Percentiles rank a stretch among this genome's conserved stretches.
These are phyloP conservation scores for Trichoderma oligosporum DNA, from an alignment of 2,329 filamentous ascomycete species.

Conservation along the genomic window DNA sequence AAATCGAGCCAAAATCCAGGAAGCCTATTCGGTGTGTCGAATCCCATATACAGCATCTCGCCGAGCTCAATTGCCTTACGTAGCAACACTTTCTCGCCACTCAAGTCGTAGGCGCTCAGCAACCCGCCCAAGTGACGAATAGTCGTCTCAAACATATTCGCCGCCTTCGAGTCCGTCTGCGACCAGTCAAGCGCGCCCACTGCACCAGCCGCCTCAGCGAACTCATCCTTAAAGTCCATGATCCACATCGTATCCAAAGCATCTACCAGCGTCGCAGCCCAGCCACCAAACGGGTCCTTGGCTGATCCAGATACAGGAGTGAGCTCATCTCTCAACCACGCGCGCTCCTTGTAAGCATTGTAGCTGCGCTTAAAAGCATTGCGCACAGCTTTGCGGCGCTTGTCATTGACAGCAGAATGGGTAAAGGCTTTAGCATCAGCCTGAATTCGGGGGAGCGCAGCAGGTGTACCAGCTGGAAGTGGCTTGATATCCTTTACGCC, in stretches of 20 bases:
- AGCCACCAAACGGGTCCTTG: constrained; percentile 50
- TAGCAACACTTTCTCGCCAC: constrained; percentile 43
- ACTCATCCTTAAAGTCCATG: constrained; percentile 57
- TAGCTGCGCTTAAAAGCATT: constrained; percentile 43
- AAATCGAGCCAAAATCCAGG: constrained; percentile 48
- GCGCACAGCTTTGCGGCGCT: constrained; percentile 39
- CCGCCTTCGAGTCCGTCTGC: constrained; percentile 39
- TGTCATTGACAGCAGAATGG: constrained; percentile 22
- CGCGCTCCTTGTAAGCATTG: constrained; percentile 49
- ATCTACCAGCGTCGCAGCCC: constrained; percentile 59
- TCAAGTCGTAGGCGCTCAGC: constrained; percentile 49
- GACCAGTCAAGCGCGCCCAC: constrained; percentile 51
- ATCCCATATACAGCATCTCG: constrained; percentile 52
- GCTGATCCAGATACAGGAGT: constrained; percentile 44
- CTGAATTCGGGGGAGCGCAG: constrained; percentile 32
- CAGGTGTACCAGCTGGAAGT: constrained; percentile 28
- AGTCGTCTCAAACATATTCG: constrained; percentile 54
- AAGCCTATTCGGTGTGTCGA: constrained; percentile 53
- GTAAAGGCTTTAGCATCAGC: constrained; percentile 26
- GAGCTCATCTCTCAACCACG: constrained; percentile 54
- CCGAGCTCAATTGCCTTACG: constrained; percentile 50
- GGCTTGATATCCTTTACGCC: constrained; percentile 33
- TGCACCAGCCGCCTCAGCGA: constrained; percentile 49
- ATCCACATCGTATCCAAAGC: constrained; percentile 60
- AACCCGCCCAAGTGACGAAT: constrained; percentile 53